Percentiles rank a stretch among this genome's conserved stretches.
Evolutionary conservation across 2,329 filamentous ascomycete species (phyloP).

Genomic region (Xylaria sp.): DNA sequence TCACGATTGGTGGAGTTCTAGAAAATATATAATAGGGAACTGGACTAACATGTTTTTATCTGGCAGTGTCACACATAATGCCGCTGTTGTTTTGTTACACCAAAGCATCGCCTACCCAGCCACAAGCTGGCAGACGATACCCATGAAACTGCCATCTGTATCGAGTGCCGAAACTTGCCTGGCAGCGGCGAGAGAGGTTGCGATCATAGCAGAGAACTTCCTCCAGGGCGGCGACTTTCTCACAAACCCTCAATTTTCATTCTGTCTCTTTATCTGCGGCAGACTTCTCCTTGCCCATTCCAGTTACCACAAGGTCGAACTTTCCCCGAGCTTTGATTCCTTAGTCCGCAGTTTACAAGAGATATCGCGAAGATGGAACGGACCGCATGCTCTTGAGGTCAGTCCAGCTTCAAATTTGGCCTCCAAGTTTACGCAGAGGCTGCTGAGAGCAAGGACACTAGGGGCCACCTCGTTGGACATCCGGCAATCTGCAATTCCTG

Average conservation of each 20-base stretch:
- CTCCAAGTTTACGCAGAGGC: conserved; percentile 43
- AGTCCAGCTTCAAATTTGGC: conserved; percentile 40
- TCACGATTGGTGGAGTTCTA: too few species aligned
- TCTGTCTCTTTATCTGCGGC: conserved; percentile 54
- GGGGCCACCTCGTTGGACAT: conserved; percentile 41
- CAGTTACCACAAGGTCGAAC: conserved; percentile 39
- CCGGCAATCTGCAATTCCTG: conserved; percentile 43
- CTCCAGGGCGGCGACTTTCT: conserved; percentile 45
- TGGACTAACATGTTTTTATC: too few species aligned
- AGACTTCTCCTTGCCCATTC: conserved; percentile 49
- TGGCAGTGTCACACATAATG: conserved; percentile 56
- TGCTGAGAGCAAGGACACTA: conserved; percentile 38
- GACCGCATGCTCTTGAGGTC: conserved; percentile 26
- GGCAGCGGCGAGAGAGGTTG: conserved; percentile 51
- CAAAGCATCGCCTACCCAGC: conserved; percentile 54
- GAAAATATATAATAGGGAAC: too few species aligned
- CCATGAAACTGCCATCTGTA: conserved; percentile 48
- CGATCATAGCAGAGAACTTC: conserved; percentile 54
- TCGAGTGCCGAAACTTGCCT: conserved; percentile 57
- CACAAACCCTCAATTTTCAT: conserved; percentile 48
- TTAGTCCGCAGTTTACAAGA: conserved; percentile 43
- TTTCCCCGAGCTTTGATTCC: conserved; percentile 42
- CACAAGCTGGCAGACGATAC: conserved; percentile 38
- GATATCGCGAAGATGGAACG: conserved; percentile 47
- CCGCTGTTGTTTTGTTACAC: conserved; percentile 56